Evolutionary conservation across 345 rosid genomes (phyloP), one percentile per base, ranked within the genome.

Genomic region (Lenwebbia sp.): DNA sequence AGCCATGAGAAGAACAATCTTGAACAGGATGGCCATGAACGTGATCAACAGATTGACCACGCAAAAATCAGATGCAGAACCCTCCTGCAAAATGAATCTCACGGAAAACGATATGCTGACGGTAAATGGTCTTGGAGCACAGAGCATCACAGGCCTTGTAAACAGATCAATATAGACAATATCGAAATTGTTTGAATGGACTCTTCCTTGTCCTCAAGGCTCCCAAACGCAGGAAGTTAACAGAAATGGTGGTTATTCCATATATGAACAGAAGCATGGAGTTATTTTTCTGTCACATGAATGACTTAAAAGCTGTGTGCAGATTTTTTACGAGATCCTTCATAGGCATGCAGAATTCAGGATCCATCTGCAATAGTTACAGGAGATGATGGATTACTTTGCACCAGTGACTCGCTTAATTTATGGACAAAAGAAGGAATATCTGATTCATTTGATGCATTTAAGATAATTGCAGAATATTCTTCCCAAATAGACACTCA

Each of bases 311-410:
- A 88, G 91, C 87, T 50, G 93, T 86, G 83, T 89, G 91, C 41
- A 96, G 92, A 86, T 84, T 90, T 94, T 91, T 93, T 84, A 92
- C 98, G 14, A 96, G 91, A 88, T 96, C 98, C 89, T 90, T 92
- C n/a, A 88, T 86, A 50, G 94, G 88, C 94, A 94, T 87, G 85
- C 82, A 85, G 90, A 95, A 96, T 65, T 91, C 95, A 82, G 55
- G 84, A 86, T 93, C 93, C 95, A 94, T 95, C 99, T 96, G 95
- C 92, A 86, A 50, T 30, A 82, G 62, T 78, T 33, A 50, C 10
- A 83, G 78, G 33, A 82, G 10, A 33, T 33, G 57, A 74, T 25
- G 83, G 25, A 47, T 47, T 56, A 70, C 47, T 33, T 70, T 4
- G 78, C 78, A 70, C 23, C 37, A 70, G 9, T 22, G 60, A 30